Evolutionary conservation across 2,329 filamentous ascomycete species (phyloP).

Genomic region (Fusarium sp.): DNA sequence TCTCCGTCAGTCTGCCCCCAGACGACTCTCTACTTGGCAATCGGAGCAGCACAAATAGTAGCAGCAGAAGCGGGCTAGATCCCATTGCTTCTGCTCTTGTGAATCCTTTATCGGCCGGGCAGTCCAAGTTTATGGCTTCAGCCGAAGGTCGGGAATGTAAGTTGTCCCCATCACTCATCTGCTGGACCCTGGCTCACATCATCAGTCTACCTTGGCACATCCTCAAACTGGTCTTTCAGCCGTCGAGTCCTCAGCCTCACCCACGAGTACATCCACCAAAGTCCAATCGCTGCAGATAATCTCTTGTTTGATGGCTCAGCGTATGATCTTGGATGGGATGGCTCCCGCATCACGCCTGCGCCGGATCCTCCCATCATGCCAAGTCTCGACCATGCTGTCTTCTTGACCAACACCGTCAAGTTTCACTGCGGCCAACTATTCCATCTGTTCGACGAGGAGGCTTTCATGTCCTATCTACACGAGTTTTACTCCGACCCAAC

Average conservation of each 20-base stretch:
- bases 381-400: constrained; percentile 66
- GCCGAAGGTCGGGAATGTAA: constrained; percentile 60
- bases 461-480: constrained; percentile 60
- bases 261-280: constrained; percentile 62
- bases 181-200: not conserved
- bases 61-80: constrained; percentile 44
- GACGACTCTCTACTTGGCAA: constrained; percentile 39
- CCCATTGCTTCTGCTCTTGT: constrained; percentile 54
- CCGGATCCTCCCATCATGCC: constrained; percentile 55
- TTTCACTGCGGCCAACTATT: constrained; percentile 69
- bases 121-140: constrained; percentile 59
- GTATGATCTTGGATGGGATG: constrained; percentile 68
- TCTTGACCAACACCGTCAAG: constrained; percentile 69
- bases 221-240: constrained; percentile 70
- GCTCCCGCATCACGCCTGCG: constrained; percentile 49
- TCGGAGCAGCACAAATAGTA: constrained; percentile 31
- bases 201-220: constrained; percentile 67
- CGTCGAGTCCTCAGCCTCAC: constrained; percentile 64
- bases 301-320: constrained; percentile 66
- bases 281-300: constrained; percentile 59
- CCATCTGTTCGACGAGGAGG: constrained; percentile 68
- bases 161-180: constrained; percentile 15
- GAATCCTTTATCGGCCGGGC: constrained; percentile 60
- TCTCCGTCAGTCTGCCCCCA: constrained; percentile 17
- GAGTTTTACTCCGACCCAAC: constrained; percentile 50